phyloP scores from a whole-genome alignment of 2,329 filamentous ascomycete genomes.

The Talaromyces sp. region DNA sequence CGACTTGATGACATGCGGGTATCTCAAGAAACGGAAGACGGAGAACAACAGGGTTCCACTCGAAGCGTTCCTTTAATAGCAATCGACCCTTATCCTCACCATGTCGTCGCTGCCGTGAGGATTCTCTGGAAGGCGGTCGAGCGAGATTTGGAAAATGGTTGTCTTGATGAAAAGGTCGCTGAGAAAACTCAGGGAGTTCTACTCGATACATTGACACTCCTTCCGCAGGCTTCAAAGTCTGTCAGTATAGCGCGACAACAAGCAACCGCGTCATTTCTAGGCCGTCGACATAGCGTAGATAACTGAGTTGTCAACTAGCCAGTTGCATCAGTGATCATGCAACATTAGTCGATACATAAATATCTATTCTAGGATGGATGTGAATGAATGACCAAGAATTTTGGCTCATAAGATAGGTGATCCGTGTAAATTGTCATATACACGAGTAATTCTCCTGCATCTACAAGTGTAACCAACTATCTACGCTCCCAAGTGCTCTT shows the following conservation, averaged over 20 bases:
- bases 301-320: background rate
- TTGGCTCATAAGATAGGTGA: background rate
- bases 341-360: background rate
- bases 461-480: background rate
- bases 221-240: slow-evolving; percentile 26
- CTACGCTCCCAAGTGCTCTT: slow-evolving; percentile 8
- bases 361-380: background rate
- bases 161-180: slow-evolving; percentile 19
- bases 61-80: slow-evolving; percentile 19
- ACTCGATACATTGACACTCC: slow-evolving; percentile 18
- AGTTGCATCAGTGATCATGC: background rate
- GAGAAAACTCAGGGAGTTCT: slow-evolving; percentile 19
- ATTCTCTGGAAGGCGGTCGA: slow-evolving; percentile 22
- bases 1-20: background rate
- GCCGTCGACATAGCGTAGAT: background rate
- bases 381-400: no score
- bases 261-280: slow-evolving; percentile 8
- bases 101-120: slow-evolving; percentile 24
- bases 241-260: slow-evolving; percentile 19
- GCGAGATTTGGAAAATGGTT: slow-evolving; percentile 18
- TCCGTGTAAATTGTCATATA: background rate
- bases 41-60: background rate
- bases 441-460: background rate
- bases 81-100: slow-evolving; percentile 27
- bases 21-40: background rate